Conservation (phyloP, 352 stramenopile genomes). For the Globisporangium parvum region DNA sequence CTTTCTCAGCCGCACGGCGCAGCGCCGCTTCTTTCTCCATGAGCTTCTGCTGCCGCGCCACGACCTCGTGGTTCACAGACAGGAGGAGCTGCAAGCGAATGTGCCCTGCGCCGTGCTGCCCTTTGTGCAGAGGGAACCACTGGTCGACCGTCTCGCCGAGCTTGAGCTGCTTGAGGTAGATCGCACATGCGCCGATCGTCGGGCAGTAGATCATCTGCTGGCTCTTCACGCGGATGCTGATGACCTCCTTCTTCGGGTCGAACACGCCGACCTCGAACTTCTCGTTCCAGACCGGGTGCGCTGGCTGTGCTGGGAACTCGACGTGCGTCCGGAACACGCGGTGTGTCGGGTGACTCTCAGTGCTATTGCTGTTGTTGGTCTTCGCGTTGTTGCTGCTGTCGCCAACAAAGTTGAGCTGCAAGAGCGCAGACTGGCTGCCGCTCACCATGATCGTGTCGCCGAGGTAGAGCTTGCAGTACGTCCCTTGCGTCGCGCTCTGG, state of each 20-base stretch:
- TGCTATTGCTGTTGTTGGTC: slow-evolving; percentile 7
- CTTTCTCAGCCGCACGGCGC: slow-evolving; percentile 3
- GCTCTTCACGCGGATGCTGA: slow-evolving; percentile 73
- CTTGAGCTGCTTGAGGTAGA: slow-evolving; percentile 46
- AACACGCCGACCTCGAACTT: slow-evolving; percentile 62
- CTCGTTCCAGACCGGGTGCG: slow-evolving; percentile 63
- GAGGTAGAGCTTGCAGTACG: slow-evolving; percentile 73
- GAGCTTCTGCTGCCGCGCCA: slow-evolving; percentile 8
- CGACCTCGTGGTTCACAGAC: slow-evolving; percentile 12
- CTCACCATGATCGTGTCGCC: slow-evolving; percentile 42
- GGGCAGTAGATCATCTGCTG: slow-evolving; percentile 61
- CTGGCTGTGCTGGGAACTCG: slow-evolving; percentile 19
- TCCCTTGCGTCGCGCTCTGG: slow-evolving; percentile 28
- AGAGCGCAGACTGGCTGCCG: slow-evolving; percentile 19
- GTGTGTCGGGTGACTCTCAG: slow-evolving; percentile 19
- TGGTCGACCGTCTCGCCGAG: slow-evolving; percentile 40
- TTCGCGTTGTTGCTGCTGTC: slow-evolving; percentile 7
- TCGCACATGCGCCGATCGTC: slow-evolving; percentile 47
- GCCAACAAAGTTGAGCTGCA: slow-evolving; percentile 12
- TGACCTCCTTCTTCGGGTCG: slow-evolving; percentile 37
- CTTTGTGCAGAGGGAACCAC: slow-evolving; percentile 53
- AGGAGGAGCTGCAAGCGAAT: slow-evolving; percentile 56
- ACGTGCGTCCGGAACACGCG: slow-evolving; percentile 60
- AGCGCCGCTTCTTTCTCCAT: slow-evolving; percentile 5
- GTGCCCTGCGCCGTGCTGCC: slow-evolving; percentile 26